Conservation (phyloP, 2,329 filamentous ascomycete species). For the Verticillium tricorpus region DNA sequence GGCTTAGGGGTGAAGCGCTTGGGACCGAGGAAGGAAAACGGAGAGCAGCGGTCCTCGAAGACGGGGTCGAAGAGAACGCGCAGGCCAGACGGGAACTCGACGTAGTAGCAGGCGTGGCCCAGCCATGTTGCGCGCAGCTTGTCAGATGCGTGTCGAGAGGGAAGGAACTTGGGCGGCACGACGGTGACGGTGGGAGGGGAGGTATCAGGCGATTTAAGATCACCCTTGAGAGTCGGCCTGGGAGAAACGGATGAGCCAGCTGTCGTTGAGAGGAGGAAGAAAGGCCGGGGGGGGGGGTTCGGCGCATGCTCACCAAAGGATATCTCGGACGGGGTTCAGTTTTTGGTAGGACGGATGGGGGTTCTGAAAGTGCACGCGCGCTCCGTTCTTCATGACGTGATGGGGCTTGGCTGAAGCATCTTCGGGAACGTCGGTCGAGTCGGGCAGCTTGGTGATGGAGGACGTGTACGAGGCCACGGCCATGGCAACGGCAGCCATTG, state of each 20-base stretch:
- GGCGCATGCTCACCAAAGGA: conserved; percentile 28
- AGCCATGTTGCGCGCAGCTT: conserved; percentile 86
- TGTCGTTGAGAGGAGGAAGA: conserved; percentile 8
- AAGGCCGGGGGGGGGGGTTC: neutral
- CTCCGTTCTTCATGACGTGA: conserved; percentile 38
- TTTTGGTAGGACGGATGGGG: conserved; percentile 41
- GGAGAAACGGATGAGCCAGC: too few species aligned
- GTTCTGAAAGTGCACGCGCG: conserved; percentile 42
- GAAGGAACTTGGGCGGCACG: conserved; percentile 61
- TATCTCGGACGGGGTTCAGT: conserved; percentile 17
- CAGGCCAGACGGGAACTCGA: conserved; percentile 82
- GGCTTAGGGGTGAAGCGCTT: conserved; percentile 75
- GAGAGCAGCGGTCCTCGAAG: conserved; percentile 82
- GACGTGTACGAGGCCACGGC: conserved; percentile 17
- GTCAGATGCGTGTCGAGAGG: conserved; percentile 47
- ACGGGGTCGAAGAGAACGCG: conserved; percentile 92
- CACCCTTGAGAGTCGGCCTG: conserved; percentile 33
- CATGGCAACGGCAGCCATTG: conserved; percentile 9
- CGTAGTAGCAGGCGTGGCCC: conserved; percentile 88
- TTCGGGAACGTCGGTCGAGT: conserved; percentile 30
- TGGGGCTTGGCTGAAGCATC: conserved; percentile 42
- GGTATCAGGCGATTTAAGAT: conserved; percentile 50
- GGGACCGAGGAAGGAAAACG: conserved; percentile 64
- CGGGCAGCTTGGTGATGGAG: conserved; percentile 28
- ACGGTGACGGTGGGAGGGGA: conserved; percentile 63